Evolutionary conservation across 108 stramenopile species (phyloP), one percentile per base, ranked within the genome.

Genomic region (Nitzschia sp.): DNA sequence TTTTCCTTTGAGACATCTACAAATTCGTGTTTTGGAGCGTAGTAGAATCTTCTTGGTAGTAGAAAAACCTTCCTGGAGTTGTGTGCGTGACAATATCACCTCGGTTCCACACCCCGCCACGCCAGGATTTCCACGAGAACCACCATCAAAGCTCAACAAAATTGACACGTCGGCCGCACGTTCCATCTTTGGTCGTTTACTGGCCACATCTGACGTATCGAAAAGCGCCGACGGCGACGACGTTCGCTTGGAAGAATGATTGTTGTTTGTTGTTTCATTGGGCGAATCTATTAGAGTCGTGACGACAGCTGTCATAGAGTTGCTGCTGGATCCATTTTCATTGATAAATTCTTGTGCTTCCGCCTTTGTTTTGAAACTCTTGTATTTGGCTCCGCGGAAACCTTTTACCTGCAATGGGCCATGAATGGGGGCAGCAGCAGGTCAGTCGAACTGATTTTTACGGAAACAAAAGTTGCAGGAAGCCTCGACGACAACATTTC

Each of bases 111-210:
- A 57, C 42, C 93, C 93, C 28, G 90, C 90, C 27, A 85, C 35
- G n/a, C 93, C 93, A 26, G 93, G 93, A 75, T 95, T 95, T 3
- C 91, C 91, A 26, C 93, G 75, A 1, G 87, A 76, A 21, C 90
- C 93, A 13, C 93, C 93, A 69, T 95, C 93, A 76, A 95, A 95
- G 54, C 77, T 63, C 27, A 88, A 30, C 15, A 60, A 51, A 57
- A 89, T 75, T 6, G 46, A 36, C 17, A 84, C 8, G 21, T 51
- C 49, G 17, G 49, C 49, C n/a, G n/a, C n/a, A n/a, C n/a, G n/a
- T n/a, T n/a, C n/a, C n/a, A n/a, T n/a, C n/a, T n/a, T n/a, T n/a
- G 3, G 11, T 62, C 78, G 19, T 67, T 56, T 24, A 74, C 35
- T 54, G 13, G 54, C 26, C 47, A 13, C 27, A 34, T 13, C 34